Evolutionary conservation across 2,329 filamentous ascomycete species (phyloP).

Genomic region (Cladobotryum mycophilum): DNA sequence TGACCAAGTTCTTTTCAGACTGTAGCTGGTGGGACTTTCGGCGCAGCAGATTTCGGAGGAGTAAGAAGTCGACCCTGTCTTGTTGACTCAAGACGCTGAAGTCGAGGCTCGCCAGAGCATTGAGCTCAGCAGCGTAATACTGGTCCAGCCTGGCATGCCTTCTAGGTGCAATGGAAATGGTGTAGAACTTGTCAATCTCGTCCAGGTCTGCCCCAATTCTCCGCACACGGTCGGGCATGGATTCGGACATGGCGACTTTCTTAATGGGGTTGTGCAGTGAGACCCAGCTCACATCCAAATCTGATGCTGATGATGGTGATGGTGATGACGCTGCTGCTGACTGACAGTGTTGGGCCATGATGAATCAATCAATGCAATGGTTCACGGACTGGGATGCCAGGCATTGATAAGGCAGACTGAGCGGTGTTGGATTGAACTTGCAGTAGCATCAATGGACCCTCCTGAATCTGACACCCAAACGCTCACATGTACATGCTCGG

Average conservation of each 20-base stretch:
- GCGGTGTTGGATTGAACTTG: too few relatives aligned
- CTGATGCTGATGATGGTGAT: neutral
- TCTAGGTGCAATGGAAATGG: slow-evolving; percentile 37
- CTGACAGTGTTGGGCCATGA: too few relatives aligned
- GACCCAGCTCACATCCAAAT: slow-evolving; percentile 17
- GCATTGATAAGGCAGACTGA: too few relatives aligned
- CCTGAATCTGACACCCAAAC: too few relatives aligned
- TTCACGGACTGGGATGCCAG: too few relatives aligned
- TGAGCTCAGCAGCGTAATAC: slow-evolving; percentile 38
- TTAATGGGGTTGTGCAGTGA: slow-evolving; percentile 8
- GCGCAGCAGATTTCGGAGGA: slow-evolving; percentile 41
- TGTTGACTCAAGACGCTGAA: slow-evolving; percentile 32
- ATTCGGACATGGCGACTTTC: slow-evolving; percentile 18
- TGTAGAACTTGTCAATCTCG: slow-evolving; percentile 44
- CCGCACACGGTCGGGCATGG: slow-evolving; percentile 36
- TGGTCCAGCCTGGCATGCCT: slow-evolving; percentile 32
- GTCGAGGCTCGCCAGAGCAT: slow-evolving; percentile 17
- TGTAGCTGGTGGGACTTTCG: slow-evolving; percentile 31
- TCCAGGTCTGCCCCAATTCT: slow-evolving; percentile 39
- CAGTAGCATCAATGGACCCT: too few relatives aligned
- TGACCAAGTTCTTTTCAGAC: slow-evolving; percentile 31
- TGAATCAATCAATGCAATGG: too few relatives aligned
- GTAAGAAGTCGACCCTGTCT: slow-evolving; percentile 42
- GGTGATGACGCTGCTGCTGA: too few relatives aligned
- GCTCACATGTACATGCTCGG: too few relatives aligned